Evolutionary conservation across 768 basidiomycete genomes (phyloP).

Genomic region (Leccinum uliginosum): DNA sequence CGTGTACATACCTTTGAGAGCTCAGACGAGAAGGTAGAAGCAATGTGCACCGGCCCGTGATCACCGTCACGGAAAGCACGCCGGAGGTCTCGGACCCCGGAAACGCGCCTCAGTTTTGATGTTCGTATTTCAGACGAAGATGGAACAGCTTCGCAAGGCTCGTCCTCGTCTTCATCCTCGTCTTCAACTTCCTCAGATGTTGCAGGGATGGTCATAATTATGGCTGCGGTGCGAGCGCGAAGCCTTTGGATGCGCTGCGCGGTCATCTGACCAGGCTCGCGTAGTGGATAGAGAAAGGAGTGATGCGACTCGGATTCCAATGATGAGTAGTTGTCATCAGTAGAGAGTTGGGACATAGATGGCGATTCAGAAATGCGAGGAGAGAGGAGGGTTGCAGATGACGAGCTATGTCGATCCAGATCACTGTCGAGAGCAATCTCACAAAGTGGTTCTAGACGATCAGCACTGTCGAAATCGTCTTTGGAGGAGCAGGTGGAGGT

Average conservation of each 20-base stretch:
- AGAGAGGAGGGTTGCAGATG: conserved; percentile 23
- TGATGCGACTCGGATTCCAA: conserved; percentile 10
- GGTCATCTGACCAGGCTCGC: conserved; percentile 26
- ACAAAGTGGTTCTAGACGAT: conserved; percentile 8
- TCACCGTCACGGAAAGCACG: conserved; percentile 20
- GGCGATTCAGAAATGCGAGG: conserved; percentile 6
- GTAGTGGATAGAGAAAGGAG: conserved; percentile 12
- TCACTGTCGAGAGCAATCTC: conserved; percentile 13
- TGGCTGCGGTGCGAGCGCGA: conserved; percentile 25
- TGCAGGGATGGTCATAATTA: conserved; percentile 26
- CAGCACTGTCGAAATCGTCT: not conserved
- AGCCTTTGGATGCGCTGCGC: conserved; percentile 21
- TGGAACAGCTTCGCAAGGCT: not conserved
- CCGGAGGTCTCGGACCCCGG: conserved; percentile 22
- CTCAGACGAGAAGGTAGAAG: conserved; percentile 5
- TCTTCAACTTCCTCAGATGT: conserved; percentile 17
- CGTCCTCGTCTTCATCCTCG: conserved; percentile 1
- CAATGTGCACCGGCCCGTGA: conserved; percentile 2
- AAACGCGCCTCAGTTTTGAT: conserved; percentile 23
- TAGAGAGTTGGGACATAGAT: not conserved
- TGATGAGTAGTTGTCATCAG: conserved; percentile 8
- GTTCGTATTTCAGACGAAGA: not conserved
- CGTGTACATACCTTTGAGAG: conserved; percentile 16
- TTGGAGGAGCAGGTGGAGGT: not conserved
- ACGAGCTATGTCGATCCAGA: conserved; percentile 16